Evolutionary conservation across 2,329 filamentous ascomycete genomes (phyloP).

Genomic region (Trichoderma hamatum): DNA sequence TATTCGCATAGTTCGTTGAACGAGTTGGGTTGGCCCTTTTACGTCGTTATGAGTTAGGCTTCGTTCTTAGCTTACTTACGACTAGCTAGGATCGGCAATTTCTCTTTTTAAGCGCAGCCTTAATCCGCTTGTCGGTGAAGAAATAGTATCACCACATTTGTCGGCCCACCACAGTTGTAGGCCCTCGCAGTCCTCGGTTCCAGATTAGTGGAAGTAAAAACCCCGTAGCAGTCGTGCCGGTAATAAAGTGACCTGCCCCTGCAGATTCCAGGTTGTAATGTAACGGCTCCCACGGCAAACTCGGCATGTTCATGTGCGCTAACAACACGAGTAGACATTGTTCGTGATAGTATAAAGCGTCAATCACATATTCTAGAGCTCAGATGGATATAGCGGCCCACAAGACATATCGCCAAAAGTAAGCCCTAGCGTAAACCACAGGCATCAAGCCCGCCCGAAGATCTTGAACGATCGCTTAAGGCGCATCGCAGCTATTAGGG

Average conservation of each 20-base stretch:
- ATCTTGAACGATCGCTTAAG: background rate
- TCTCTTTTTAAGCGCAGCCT: background rate
- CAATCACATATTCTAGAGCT: constrained; percentile 2
- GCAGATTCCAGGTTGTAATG: background rate
- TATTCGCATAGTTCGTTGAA: background rate
- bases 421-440: constrained; percentile 19
- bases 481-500: background rate
- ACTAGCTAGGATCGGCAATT: background rate
- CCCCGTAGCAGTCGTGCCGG: background rate
- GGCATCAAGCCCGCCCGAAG: background rate
- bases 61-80: background rate
- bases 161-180: too few relatives aligned
- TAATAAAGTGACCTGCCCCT: background rate
- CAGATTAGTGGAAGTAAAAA: background rate
- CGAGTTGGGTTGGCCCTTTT: background rate
- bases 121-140: background rate
- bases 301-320: background rate
- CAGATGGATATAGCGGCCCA: background rate
- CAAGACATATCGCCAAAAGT: background rate
- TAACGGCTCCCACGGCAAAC: background rate
- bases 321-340: background rate
- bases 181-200: background rate
- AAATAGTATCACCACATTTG: background rate
- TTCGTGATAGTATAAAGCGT: background rate
- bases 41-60: background rate